Evolutionary conservation across 2,329 filamentous ascomycete genomes (phyloP).

Genomic region (Eurotiales sp.): DNA sequence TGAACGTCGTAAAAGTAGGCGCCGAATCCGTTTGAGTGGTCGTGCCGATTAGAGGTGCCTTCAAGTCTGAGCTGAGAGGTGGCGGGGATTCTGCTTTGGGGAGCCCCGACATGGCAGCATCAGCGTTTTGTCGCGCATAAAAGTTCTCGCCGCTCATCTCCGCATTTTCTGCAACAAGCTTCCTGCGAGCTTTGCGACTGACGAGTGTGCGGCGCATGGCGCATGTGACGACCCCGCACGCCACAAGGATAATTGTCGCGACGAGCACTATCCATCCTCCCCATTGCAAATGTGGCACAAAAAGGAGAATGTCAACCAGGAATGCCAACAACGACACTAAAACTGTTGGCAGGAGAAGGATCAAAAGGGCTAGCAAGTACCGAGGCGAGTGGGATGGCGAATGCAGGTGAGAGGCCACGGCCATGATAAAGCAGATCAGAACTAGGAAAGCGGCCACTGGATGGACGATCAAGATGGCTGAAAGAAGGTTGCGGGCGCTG

Average conservation of each 20-base stretch:
- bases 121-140: conserved; percentile 61
- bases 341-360: conserved; percentile 80
- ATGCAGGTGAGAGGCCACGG: conserved; percentile 79
- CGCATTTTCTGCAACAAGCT: conserved; percentile 85
- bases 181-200: conserved; percentile 87
- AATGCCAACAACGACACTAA: conserved; percentile 82
- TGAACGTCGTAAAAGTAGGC: conserved; percentile 47
- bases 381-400: conserved; percentile 82
- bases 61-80: conserved; percentile 45
- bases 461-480: conserved; percentile 85
- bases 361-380: conserved; percentile 79
- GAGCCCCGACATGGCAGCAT: conserved; percentile 26
- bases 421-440: conserved; percentile 77
- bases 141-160: conserved; percentile 97
- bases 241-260: conserved; percentile 78
- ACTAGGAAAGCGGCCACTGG: conserved; percentile 84
- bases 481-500: conserved; percentile 65
- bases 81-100: conserved; percentile 51
- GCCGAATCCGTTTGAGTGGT: conserved; percentile 42
- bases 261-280: conserved; percentile 90
- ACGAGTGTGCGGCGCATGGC: conserved; percentile 92
- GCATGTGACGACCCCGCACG: conserved; percentile 81
- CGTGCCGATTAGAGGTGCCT: conserved; percentile 57
- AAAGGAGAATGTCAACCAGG: conserved; percentile 87
- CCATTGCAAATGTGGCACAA: conserved; percentile 91